Conservation (phyloP, 2,329 filamentous ascomycete species). For the Ophiostoma triangulosporum region DNA sequence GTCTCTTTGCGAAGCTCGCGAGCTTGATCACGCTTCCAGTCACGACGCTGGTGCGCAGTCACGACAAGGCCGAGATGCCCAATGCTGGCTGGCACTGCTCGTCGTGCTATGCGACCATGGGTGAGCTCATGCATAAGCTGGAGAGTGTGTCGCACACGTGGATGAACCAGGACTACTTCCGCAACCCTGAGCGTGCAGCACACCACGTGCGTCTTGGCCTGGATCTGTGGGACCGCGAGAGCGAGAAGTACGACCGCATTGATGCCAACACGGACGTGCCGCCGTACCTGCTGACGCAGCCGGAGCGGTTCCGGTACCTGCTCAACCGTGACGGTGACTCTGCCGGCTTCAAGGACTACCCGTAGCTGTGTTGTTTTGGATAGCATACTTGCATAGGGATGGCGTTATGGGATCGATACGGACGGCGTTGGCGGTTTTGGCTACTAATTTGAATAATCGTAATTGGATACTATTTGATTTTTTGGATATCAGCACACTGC, state of each 20-base stretch:
- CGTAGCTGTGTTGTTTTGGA: conserved; percentile 5
- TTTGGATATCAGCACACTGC: no score
- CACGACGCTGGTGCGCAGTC: conserved; percentile 23
- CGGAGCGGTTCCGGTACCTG: conserved; percentile 31
- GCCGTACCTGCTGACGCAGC: conserved; percentile 27
- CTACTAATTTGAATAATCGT: no score
- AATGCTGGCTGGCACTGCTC: conserved; percentile 50
- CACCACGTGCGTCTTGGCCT: conserved; percentile 35
- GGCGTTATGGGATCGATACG: no score
- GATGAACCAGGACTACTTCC: conserved; percentile 36
- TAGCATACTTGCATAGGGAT: no score
- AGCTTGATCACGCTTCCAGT: neutral
- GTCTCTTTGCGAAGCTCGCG: neutral
- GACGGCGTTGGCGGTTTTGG: no score
- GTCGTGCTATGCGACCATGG: conserved; percentile 43
- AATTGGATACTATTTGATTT: no score
- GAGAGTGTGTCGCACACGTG: conserved; percentile 40
- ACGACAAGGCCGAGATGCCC: conserved; percentile 30
- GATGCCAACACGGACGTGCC: conserved; percentile 41
- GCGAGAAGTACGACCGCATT: conserved; percentile 33
- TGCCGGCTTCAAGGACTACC: conserved; percentile 36
- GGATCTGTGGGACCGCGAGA: conserved; percentile 40
- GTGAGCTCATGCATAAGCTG: conserved; percentile 42
- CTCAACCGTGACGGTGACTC: conserved; percentile 30
- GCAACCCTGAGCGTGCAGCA: conserved; percentile 34